Base-by-base conservation (phyloP, 371 early-diverging fungal genomes). In the Mucor piriformis region DNA sequence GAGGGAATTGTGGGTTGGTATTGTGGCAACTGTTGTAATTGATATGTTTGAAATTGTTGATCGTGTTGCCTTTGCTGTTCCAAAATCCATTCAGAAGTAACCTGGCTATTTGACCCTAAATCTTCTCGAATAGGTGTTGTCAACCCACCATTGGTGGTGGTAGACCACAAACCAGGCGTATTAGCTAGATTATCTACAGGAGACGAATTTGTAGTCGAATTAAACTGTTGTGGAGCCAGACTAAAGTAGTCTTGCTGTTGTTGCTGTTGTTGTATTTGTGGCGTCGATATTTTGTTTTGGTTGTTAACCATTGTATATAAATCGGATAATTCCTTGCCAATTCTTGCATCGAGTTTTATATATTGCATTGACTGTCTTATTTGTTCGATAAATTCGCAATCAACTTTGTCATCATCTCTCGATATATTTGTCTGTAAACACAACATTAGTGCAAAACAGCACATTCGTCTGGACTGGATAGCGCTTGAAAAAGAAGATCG, bases 381-480 rank as follows among this genome's bases (percentile, higher is more conserved):
- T 25, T 61, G 56, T 18, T 66, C 47, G 16, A 66, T 23, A 10
- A 42, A 56, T 6, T 60, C 57, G 15, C 13, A 33, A 27, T 63
- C 52, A 2, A 56, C 44, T 43, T 50, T 43, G 27, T 59, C 52
- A 1, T 54, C 54, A 43, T 54, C 54, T 52, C 44, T 63, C 23
- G 43, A 43, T 25, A 57, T 29, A 20, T 66, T 56, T 18, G 55
- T 27, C 12, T 66, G 57, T 21, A 66, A 47, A 20, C 61, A 66
- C 4, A 66, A 43, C 40, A 61, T 44, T 1, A 66, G 46, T 15
- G 54, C 66, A 56, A 66, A 66, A 11, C 50, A 42, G 1, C 61
- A 61, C 66, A 66, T 66, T 20, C 66, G 61, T 29, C 29, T 43
- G 25, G 61, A 56, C 12, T 60, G 61, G 10, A 66, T 50, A 3